Percentiles rank a stretch among this genome's conserved stretches.
Conservation (phyloP, 2,329 filamentous ascomycete genomes). For the Fusarium albidum region DNA sequence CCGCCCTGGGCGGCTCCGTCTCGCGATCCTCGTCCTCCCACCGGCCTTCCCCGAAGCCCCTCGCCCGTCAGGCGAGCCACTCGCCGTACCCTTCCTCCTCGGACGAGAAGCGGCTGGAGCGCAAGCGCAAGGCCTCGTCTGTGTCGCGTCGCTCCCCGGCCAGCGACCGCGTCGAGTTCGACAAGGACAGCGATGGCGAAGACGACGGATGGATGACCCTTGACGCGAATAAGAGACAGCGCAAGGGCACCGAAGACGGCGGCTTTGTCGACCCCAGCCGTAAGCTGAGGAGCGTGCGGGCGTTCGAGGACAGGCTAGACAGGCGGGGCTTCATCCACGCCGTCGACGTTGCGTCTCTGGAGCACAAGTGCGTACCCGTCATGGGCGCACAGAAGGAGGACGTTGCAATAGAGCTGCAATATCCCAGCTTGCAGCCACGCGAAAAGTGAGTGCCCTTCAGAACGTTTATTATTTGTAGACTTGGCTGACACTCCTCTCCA, state of each 20-base stretch:
- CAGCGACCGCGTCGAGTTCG: constrained; percentile 58
- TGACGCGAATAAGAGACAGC: constrained; percentile 58
- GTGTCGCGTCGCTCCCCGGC: constrained; percentile 53
- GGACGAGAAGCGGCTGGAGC: constrained; percentile 48
- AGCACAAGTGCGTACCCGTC: constrained; percentile 59
- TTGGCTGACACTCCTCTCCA: constrained; percentile 37
- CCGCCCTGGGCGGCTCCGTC: constrained; percentile 40
- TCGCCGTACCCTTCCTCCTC: constrained; percentile 53
- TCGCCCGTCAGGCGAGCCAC: constrained; percentile 51
- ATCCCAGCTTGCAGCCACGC: constrained; percentile 76
- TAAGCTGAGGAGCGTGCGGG: constrained; percentile 54
- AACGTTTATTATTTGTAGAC: not conserved
- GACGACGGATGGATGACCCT: constrained; percentile 62
- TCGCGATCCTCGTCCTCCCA: constrained; percentile 47
- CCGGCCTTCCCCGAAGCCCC: constrained; percentile 52
- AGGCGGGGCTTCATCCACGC: constrained; percentile 64
- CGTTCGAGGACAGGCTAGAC: constrained; percentile 54
- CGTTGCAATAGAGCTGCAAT: constrained; percentile 76
- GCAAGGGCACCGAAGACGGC: constrained; percentile 51
- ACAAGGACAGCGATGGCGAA: constrained; percentile 59
- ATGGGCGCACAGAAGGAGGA: constrained; percentile 60
- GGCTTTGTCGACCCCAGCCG: constrained; percentile 56
- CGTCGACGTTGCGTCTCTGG: constrained; percentile 61
- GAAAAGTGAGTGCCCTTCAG: constrained; percentile 64
- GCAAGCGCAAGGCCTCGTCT: constrained; percentile 59